A percentile compares a stretch with the other conserved stretches of the same genome.
Evolutionary conservation across 73 alveolate genomes (phyloP).

Genomic region (Paramecium primaurelia): DNA sequence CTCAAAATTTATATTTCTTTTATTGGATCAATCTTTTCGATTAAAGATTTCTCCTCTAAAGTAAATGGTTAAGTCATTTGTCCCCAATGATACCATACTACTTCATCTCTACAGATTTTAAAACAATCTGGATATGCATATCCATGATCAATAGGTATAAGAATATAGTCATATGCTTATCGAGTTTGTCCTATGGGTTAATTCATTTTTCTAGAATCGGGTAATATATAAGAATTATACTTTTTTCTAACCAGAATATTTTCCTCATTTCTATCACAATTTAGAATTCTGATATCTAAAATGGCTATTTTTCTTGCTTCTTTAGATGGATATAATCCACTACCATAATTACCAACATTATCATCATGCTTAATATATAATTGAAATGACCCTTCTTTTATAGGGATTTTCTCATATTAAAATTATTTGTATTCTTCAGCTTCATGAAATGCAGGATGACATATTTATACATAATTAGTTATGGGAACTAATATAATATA

Average conservation of each 20-base stretch:
- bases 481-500: slow-evolving; percentile 77
- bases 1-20: slow-evolving; percentile 83
- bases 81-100: slow-evolving; percentile 97
- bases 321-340: slow-evolving; percentile 78
- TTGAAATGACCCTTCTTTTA: slow-evolving; percentile 90
- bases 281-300: slow-evolving; percentile 91
- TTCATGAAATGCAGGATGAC: slow-evolving; percentile 84
- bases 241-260: slow-evolving; percentile 88
- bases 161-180: slow-evolving; percentile 66
- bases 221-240: slow-evolving; percentile 22
- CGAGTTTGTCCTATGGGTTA: slow-evolving; percentile 42
- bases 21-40: slow-evolving; percentile 76
- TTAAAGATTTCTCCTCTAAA: slow-evolving; percentile 73
- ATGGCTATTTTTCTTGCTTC: slow-evolving; percentile 95
- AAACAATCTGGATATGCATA: slow-evolving; percentile 90
- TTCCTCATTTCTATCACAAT: slow-evolving; percentile 96
- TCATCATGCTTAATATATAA: slow-evolving; percentile 83
- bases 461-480: slow-evolving; percentile 93
- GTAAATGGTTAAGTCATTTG: slow-evolving; percentile 84
- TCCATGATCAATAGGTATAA: slow-evolving; percentile 98
- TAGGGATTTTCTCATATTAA: slow-evolving; percentile 72
- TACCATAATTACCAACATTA: slow-evolving; percentile 86
- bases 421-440: slow-evolving; percentile 54
- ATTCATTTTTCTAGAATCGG: not conserved
- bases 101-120: slow-evolving; percentile 88